Conservation (phyloP, 192 early-diverging fungal species). For the Coemansia sp. region DNA sequence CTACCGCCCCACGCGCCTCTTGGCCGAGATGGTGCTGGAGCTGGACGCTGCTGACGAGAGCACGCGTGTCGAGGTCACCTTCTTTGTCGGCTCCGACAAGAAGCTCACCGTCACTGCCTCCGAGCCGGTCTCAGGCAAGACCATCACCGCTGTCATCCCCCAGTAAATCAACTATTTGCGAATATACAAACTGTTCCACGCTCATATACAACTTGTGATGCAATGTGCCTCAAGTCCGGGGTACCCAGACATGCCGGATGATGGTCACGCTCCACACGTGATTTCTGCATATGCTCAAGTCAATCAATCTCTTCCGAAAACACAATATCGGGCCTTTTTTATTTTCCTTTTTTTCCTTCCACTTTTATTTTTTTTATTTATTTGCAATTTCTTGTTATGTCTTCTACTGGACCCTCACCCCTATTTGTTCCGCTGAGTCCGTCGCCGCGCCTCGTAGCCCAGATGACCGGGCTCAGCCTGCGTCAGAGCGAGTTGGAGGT, state of each 20-base stretch:
- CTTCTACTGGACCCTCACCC: slow-evolving; percentile 31
- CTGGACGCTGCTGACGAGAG: slow-evolving; percentile 28
- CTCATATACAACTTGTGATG: background rate
- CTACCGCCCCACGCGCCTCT: slow-evolving; percentile 41
- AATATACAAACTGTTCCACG: background rate
- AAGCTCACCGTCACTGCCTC: slow-evolving; percentile 49
- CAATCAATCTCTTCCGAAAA: background rate
- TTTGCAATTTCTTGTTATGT: slow-evolving; percentile 3
- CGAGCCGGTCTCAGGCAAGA: slow-evolving; percentile 49
- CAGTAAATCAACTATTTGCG: background rate
- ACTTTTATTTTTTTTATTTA: background rate
- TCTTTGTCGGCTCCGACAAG: slow-evolving; percentile 43
- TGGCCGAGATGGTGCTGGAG: slow-evolving; percentile 52
- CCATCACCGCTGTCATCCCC: slow-evolving; percentile 45
- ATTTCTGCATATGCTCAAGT: background rate
- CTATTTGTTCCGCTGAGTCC: slow-evolving; percentile 36
- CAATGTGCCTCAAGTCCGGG: background rate
- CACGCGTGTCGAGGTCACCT: slow-evolving; percentile 42
- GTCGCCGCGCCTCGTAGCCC: slow-evolving; percentile 39
- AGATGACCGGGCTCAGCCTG: slow-evolving; percentile 48
- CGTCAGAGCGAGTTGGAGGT: slow-evolving; percentile 46
- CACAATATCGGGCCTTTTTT: background rate
- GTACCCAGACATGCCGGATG: background rate
- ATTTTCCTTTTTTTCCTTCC: background rate
- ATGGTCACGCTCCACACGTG: background rate